These are phyloP conservation scores for Bretziella fagacearum DNA, from an alignment of 2,329 filamentous ascomycete genomes.

Conservation along the genomic window DNA sequence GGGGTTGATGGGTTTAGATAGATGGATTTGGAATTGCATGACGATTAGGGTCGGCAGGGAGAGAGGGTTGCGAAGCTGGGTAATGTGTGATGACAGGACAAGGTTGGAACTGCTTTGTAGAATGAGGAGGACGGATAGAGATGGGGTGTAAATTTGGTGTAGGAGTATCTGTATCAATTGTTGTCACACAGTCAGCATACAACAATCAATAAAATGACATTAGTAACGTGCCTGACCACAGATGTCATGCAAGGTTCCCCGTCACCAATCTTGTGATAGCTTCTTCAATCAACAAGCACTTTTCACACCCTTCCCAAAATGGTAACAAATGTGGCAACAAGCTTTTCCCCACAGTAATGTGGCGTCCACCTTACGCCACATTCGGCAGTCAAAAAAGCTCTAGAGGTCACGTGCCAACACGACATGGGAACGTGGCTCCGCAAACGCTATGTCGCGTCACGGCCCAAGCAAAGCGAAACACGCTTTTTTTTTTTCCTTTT, in stretches of 20 bases:
- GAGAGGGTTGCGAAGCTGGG: background rate
- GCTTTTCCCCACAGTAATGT: background rate
- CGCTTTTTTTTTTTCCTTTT: too few species aligned
- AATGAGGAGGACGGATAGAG: too few species aligned
- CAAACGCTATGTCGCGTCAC: constrained; percentile 12
- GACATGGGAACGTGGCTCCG: background rate
- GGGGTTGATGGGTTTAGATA: constrained; percentile 18
- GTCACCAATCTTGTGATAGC: background rate
- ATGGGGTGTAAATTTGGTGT: too few species aligned
- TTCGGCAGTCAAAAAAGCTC: background rate
- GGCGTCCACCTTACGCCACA: background rate
- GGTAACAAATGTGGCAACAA: background rate
- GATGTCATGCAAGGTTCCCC: background rate
- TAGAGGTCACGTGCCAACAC: background rate
- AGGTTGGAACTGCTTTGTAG: too few species aligned
- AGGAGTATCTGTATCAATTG: too few species aligned
- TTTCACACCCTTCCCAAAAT: background rate
- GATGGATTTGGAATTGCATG: constrained; percentile 19
- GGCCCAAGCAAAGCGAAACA: too few species aligned
- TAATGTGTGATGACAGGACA: background rate
- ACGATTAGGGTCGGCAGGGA: background rate
- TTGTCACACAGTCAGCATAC: too few species aligned
- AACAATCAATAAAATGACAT: too few species aligned
- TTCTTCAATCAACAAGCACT: background rate
- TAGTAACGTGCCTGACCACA: background rate